These are phyloP conservation scores for Pholiota molesta DNA, from an alignment of 768 basidiomycete genomes.

Conservation along the genomic window DNA sequence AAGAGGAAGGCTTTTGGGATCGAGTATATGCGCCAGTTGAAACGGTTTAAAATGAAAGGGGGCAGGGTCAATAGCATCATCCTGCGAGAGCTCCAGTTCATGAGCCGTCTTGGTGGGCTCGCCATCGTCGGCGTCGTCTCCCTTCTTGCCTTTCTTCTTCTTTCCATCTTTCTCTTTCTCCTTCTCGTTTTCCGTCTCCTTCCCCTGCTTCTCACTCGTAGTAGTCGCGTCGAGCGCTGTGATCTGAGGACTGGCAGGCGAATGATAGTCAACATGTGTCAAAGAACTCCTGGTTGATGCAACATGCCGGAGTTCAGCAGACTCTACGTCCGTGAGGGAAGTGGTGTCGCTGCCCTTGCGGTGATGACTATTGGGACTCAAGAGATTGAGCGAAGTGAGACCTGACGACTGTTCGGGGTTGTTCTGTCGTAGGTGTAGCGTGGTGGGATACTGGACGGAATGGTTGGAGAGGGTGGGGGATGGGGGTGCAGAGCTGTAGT, in stretches of 20 bases:
- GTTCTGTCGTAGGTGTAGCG: conserved; percentile 68
- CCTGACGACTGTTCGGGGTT: conserved; percentile 61
- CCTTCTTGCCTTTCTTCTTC: conserved; percentile 28
- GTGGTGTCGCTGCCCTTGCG: conserved; percentile 66
- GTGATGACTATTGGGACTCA: conserved; percentile 46
- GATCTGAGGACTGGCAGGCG: conserved; percentile 22
- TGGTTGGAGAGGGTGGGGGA: conserved; percentile 76
- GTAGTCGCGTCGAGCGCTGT: conserved; percentile 18
- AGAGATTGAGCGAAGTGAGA: conserved; percentile 51
- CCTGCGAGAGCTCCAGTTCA: conserved; percentile 40
- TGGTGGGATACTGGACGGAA: conserved; percentile 60
- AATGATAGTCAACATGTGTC: conserved; percentile 33
- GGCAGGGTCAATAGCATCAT: conserved; percentile 52
- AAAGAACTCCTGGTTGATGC: conserved; percentile 40
- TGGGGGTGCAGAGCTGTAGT: conserved; percentile 49
- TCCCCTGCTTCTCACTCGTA: conserved; percentile 4
- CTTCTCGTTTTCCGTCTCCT: no score
- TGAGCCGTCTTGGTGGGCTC: conserved; percentile 33
- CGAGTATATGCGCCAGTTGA: conserved; percentile 81
- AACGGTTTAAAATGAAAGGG: conserved; percentile 79
- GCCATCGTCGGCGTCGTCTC: conserved; percentile 23
- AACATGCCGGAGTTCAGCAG: conserved; percentile 49
- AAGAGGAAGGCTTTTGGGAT: conserved; percentile 79
- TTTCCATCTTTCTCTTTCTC: conserved; percentile 22
- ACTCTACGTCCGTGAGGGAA: conserved; percentile 55